phyloP scores from a whole-genome alignment of 768 basidiomycete species.

The Podaxis pistillaris region DNA sequence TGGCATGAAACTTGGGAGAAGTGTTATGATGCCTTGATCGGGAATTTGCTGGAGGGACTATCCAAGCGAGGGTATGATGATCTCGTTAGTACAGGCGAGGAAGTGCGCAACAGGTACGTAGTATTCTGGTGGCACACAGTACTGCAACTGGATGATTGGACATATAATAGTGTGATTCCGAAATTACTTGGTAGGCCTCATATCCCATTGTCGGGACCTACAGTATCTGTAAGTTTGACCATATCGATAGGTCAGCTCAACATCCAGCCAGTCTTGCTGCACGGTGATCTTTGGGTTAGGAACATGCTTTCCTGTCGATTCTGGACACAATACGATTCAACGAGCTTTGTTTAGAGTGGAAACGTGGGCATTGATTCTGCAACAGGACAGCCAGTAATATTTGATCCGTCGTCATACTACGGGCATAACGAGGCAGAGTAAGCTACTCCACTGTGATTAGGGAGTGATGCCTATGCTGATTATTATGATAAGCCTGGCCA shows the following conservation, averaged over 20 bases:
- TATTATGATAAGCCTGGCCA: slow-evolving; percentile 53
- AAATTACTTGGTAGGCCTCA: slow-evolving; percentile 48
- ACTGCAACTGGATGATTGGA: background rate
- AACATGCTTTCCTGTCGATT: slow-evolving; percentile 18
- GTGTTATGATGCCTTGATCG: slow-evolving; percentile 63
- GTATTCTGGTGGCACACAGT: background rate
- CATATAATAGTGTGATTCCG: slow-evolving; percentile 60
- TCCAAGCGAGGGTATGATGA: slow-evolving; percentile 38
- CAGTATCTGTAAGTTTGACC: background rate
- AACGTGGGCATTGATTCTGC: slow-evolving; percentile 61
- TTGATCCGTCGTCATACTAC: slow-evolving; percentile 76
- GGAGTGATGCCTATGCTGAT: background rate
- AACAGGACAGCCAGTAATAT: slow-evolving; percentile 64
- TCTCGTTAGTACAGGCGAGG: slow-evolving; percentile 17
- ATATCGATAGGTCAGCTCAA: slow-evolving; percentile 39
- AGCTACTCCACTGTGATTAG: slow-evolving; percentile 20
- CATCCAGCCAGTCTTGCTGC: slow-evolving; percentile 67
- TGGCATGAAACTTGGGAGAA: slow-evolving; percentile 73
- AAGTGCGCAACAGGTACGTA: slow-evolving; percentile 35
- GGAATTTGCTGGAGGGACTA: slow-evolving; percentile 52
- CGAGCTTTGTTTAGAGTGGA: slow-evolving; percentile 50
- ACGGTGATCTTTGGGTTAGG: slow-evolving; percentile 80
- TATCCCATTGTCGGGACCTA: background rate
- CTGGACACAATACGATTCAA: slow-evolving; percentile 6
- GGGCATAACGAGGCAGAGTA: slow-evolving; percentile 85